Evolutionary conservation across 345 rosid species (phyloP), one percentile per base, ranked within the genome.

Genomic region (Hibiscus syriacus): DNA sequence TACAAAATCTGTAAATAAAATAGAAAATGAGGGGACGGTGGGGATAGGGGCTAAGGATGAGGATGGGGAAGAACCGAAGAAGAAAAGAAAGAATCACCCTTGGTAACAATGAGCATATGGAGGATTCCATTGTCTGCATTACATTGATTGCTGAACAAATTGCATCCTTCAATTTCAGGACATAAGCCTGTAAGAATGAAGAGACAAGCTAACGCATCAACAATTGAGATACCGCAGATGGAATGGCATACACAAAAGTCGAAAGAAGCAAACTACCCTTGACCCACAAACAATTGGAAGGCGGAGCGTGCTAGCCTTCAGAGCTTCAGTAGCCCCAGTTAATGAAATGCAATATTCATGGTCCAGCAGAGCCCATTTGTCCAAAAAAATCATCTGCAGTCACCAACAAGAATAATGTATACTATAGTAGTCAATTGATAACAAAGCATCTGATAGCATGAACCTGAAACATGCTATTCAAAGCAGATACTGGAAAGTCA

Each of bases 101-200:
- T 52, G 92, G 73, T 19, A 78, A 71, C 70, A 89, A 74, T 65
- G 79, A 66, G 79, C 87, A 82, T 69, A 93, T 77, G 41, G 98
- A 90, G 66, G 92, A 84, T 39, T 84, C 85, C 94, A 93, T 89
- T 53, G 94, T 88, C 68, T 89, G 97, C 96, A 93, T 86, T 56
- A 93, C 92, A 79, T 88, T 90, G 74, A 87, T 84, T 3, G 94
- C 98, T 39, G 96, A 93, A 74, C 80, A 81, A 76, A 90, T 77
- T 23, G 90, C n/a, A n/a, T n/a, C n/a, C n/a, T n/a, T n/a, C n/a
- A n/a, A n/a, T n/a, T n/a, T n/a, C n/a, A n/a, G n/a, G 71, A 81
- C 65, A 75, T 93, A 90, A 56, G 85, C 94, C 98, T 93, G 87
- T 46, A 81, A 49, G 59, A 32, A 59, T 32, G 9, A 30, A 14